Base-by-base conservation (phyloP, 768 basidiomycete genomes). In the Mycena filopes region DNA sequence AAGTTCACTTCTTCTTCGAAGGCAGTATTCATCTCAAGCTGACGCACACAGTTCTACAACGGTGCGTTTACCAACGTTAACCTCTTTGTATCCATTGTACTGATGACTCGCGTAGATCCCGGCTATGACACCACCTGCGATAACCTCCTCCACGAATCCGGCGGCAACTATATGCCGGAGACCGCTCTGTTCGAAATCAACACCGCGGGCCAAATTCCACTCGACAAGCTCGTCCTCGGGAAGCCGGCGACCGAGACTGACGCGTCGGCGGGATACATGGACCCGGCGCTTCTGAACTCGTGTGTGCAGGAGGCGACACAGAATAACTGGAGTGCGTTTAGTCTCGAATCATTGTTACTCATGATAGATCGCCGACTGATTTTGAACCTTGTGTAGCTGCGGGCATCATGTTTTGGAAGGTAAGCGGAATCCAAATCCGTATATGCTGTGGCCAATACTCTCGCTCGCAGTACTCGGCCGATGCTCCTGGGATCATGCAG, bases 391-490 rank as follows among this genome's bases (percentile, higher is more conserved):
- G 3, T 55, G 16, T 16, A 42, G 42, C 26, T 1, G 26, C 6
- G 1, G 41, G 54, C 4, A 28, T 55, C 9, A 55, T 55, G 54
- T 45, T 55, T n/a, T 55, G 54, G 54, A 26, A 55, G 54, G 54
- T 55, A 21, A n/a, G 40, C 26, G 6, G 4, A 15, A 21, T 23
- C 2, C 23, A 25, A 41, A 15, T 18, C 2, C 7, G 9, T 21
- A 13, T 38, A 10, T 15, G n/a, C n/a, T n/a, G n/a, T n/a, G n/a
- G n/a, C n/a, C 9, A 21, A 53, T 23, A 53, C 25, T 12, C 23
- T 31, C 4, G 2, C 6, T 18, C 25, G 11, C 23, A 54, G 53
- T 54, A 54, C 53, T 26, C 53, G 4, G 53, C 40, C 38, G 40
- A 15, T 16, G 40, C 40, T 5, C 28, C 53, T 36, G 53, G 25